Evolutionary conservation across 1,284 basidiomycete genomes (phyloP).

Genomic region (Cryptococcus sp.): DNA sequence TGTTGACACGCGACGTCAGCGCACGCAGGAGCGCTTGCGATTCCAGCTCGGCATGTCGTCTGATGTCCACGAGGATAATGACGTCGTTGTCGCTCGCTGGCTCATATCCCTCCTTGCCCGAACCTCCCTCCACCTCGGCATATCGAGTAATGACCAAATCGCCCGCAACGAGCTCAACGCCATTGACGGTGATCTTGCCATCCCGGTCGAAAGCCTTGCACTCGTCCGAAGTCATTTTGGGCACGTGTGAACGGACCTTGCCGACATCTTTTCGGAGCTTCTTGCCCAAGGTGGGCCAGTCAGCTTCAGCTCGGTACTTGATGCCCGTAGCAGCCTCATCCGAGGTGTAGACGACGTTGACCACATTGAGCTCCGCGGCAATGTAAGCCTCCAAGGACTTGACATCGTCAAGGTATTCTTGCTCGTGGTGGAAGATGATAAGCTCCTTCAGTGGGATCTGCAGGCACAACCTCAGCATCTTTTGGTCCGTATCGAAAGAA

Average conservation of each 20-base stretch:
- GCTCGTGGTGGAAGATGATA: slow-evolving; percentile 88
- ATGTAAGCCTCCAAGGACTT: slow-evolving; percentile 85
- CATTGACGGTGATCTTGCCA: slow-evolving; percentile 82
- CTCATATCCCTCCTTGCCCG: slow-evolving; percentile 41
- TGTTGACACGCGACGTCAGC: slow-evolving; percentile 92
- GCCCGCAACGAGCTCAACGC: slow-evolving; percentile 84
- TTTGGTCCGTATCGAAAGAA: neutral
- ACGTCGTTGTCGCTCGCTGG: slow-evolving; percentile 93
- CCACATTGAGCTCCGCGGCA: slow-evolving; percentile 93
- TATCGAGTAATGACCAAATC: slow-evolving; percentile 90
- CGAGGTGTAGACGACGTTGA: slow-evolving; percentile 82
- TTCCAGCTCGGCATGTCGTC: slow-evolving; percentile 82
- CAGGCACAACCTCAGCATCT: neutral
- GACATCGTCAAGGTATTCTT: slow-evolving; percentile 83
- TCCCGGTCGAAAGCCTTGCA: slow-evolving; percentile 77
- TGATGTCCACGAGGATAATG: slow-evolving; percentile 86
- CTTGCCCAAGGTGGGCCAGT: slow-evolving; percentile 92
- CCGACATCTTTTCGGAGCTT: slow-evolving; percentile 92
- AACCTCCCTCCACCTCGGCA: slow-evolving; percentile 65
- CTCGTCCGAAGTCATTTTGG: slow-evolving; percentile 75
- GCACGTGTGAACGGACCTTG: slow-evolving; percentile 86
- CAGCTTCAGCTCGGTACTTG: slow-evolving; percentile 87
- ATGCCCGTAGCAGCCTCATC: slow-evolving; percentile 87
- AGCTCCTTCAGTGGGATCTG: slow-evolving; percentile 80
- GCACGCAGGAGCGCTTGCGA: slow-evolving; percentile 88